Conservation (phyloP, 2,329 filamentous ascomycete genomes). For the Nemania sp. region DNA sequence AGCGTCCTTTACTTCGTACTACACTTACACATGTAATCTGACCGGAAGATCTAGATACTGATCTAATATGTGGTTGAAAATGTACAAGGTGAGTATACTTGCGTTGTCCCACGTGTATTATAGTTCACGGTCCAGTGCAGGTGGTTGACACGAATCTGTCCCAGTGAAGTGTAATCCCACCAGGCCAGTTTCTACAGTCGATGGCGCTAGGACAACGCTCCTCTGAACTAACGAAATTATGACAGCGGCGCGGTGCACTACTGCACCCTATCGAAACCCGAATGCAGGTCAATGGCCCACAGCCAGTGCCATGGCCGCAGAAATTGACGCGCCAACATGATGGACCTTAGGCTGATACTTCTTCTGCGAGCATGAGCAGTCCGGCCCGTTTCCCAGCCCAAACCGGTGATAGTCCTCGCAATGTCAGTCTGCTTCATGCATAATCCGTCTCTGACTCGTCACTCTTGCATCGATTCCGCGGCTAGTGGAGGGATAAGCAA, state of each 20-base stretch:
- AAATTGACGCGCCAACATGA: slow-evolving; percentile 1
- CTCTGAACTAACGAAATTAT: not conserved
- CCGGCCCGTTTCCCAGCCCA: not conserved
- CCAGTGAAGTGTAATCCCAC: too few relatives aligned
- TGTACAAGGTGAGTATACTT: too few relatives aligned
- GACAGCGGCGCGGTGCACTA: not conserved
- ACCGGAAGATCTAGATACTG: too few relatives aligned
- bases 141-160: too few relatives aligned
- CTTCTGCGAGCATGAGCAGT: not conserved
- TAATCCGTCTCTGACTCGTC: slow-evolving; percentile 12
- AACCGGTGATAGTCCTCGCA: not conserved
- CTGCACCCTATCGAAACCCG: not conserved
- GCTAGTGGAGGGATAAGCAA: not conserved
- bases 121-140: too few relatives aligned
- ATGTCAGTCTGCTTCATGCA: not conserved
- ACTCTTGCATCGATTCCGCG: slow-evolving; percentile 13
- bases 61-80: too few relatives aligned
- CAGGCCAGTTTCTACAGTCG: too few relatives aligned
- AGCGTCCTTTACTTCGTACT: not conserved
- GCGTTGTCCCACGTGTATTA: too few relatives aligned
- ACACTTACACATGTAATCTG: not conserved
- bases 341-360: too few relatives aligned
- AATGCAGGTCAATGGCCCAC: not conserved
- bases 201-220: too few relatives aligned
- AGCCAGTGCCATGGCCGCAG: not conserved